Evolutionary conservation across 2,329 filamentous ascomycete species (phyloP).

Genomic region (Coniochaeta sp.): DNA sequence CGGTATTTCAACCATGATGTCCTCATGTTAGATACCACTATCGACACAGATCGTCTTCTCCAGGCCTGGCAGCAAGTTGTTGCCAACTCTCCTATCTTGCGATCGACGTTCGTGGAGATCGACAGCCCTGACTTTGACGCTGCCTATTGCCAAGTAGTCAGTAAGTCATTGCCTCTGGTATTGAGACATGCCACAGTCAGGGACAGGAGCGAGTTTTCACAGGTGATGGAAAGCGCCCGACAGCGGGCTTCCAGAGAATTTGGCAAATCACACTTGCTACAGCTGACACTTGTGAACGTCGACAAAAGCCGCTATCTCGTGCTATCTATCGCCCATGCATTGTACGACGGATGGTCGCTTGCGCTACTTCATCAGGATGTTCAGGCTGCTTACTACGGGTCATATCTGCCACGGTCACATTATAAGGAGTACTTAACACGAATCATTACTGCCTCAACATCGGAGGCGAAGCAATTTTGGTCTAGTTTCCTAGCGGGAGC

Average conservation of each 20-base stretch:
- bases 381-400: constrained; percentile 49
- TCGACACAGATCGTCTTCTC: constrained; percentile 50
- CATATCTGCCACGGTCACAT: constrained; percentile 30
- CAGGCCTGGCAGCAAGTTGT: constrained; percentile 57
- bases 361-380: constrained; percentile 66
- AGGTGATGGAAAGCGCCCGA: constrained; percentile 28
- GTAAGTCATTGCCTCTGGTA: constrained; percentile 13
- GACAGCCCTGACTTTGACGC: constrained; percentile 48
- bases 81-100: constrained; percentile 57
- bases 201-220: constrained; percentile 23
- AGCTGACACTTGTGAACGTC: constrained; percentile 34
- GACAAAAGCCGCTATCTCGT: constrained; percentile 34
- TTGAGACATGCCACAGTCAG: constrained; percentile 17
- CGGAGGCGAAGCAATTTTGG: constrained; percentile 59
- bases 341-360: constrained; percentile 88
- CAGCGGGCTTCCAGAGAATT: constrained; percentile 24
- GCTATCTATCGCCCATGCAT: constrained; percentile 73
- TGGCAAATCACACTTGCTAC: constrained; percentile 35
- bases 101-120: constrained; percentile 65
- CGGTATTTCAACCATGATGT: constrained; percentile 85
- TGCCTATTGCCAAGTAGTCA: constrained; percentile 42
- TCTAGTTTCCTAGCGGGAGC: constrained; percentile 52
- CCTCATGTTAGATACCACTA: constrained; percentile 46
- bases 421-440: constrained; percentile 47
- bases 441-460: constrained; percentile 35